phyloP scores from a whole-genome alignment of 2,329 filamentous ascomycete genomes.

The Blastomyces parvus region DNA sequence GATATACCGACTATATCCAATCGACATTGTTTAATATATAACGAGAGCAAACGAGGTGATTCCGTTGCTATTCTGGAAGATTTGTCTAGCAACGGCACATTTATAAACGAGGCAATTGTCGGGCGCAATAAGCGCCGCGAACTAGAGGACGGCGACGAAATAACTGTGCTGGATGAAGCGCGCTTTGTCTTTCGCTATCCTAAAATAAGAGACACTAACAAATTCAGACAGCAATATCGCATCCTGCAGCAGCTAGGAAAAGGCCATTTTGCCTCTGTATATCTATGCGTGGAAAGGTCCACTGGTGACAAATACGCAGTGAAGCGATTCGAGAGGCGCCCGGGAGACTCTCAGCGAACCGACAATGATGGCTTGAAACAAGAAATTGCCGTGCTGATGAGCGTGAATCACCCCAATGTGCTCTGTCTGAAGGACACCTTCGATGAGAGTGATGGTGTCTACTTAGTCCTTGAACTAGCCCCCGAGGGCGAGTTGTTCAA shows the following conservation, averaged over 20 bases:
- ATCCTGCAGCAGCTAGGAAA: constrained; percentile 80
- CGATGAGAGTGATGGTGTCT: constrained; percentile 81
- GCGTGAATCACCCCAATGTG: constrained; percentile 89
- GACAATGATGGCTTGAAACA: constrained; percentile 83
- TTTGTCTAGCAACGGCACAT: constrained; percentile 91
- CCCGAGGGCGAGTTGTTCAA: constrained; percentile 94
- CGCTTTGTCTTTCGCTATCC: constrained; percentile 91
- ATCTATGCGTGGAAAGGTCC: constrained; percentile 76
- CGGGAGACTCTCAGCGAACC: constrained; percentile 70
- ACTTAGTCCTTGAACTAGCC: constrained; percentile 82
- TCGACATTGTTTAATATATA: constrained; percentile 48
- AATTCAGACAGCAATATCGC: constrained; percentile 78
- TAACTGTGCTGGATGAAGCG: constrained; percentile 73
- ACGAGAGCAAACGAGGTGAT: constrained; percentile 49
- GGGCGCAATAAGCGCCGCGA: constrained; percentile 87
- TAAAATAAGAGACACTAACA: constrained; percentile 59
- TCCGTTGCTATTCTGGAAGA: constrained; percentile 73
- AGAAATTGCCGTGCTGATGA: constrained; percentile 93
- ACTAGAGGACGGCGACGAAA: constrained; percentile 80
- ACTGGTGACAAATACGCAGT: constrained; percentile 79
- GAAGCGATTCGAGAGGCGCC: constrained; percentile 84
- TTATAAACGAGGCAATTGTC: constrained; percentile 82
- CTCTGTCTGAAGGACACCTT: constrained; percentile 93
- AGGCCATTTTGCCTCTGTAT: constrained; percentile 91
- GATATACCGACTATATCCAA: constrained; percentile 78